Base-by-base conservation (phyloP, 371 early-diverging fungal genomes). In the Saksenaea vasiformis region DNA sequence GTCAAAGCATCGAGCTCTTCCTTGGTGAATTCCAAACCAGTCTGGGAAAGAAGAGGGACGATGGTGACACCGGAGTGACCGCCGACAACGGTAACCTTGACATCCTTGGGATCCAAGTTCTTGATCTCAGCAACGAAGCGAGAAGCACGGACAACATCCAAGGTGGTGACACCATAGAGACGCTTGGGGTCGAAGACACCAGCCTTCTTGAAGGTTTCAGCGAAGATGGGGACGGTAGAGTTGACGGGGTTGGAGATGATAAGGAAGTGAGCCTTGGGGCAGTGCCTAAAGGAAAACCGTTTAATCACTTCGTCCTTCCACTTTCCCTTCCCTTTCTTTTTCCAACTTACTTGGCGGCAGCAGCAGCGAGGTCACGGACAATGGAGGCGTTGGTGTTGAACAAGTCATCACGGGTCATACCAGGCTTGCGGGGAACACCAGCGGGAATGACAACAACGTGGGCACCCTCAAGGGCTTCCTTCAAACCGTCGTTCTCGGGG, bases 231-330 rank as follows among this genome's bases (percentile, higher is more conserved):
- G 61, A 99, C 98, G 63, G 98, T 99, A 43, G 98, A 98, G 93
- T 99, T 99, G 79, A 99, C 99, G 54, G 99, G 99, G 94, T 99
- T 99, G 78, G 98, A 94, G 84, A 99, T 99, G 85, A 99, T 90
- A 58, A 91, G 84, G 79, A 97, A 76, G 87, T 92, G 90, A 71
- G 99, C 99, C 77, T 95, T 89, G 77, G 99, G 99, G 84, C 93
- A 95, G 89, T 89, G 68, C 79, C 91, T 92, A 63, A 14, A 54
- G 44, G 5, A 1, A 3, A 24, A 11, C 22, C 44, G 15, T 9
- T 9, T 15, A 27, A 15, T 58, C 8, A 28, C n/a, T 47, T 22
- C 51, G 3, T 47, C 22, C 22, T 51, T 51, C 43, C 44, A n/a
- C n/a, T n/a, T 47, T 31, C 11, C 47, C 3, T 27, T 56, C 0